phyloP scores from a whole-genome alignment of 2,329 filamentous ascomycete genomes.

The Ophiostoma himal-ulmi region DNA sequence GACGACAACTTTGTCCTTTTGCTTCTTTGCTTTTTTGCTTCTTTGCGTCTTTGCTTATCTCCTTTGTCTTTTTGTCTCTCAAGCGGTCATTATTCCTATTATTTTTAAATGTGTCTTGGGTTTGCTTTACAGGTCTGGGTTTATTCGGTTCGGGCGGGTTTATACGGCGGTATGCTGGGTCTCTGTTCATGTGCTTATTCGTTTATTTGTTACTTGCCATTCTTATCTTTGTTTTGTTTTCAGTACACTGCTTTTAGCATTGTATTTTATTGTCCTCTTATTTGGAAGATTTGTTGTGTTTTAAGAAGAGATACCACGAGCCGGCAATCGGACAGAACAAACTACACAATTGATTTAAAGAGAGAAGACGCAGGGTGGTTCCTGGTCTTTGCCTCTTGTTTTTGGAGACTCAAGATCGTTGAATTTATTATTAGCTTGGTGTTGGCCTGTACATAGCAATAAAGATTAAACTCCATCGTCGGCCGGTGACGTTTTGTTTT shows the following conservation, averaged over 20 bases:
- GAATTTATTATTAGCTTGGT: background rate
- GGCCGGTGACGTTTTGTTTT: background rate
- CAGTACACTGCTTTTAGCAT: background rate
- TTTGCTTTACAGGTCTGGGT: conserved; percentile 10
- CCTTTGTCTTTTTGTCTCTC: background rate
- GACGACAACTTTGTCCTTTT: conserved; percentile 11
- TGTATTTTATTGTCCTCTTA: background rate
- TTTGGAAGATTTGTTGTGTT: conserved; percentile 8
- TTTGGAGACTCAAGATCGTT: conserved; percentile 4
- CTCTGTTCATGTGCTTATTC: background rate
- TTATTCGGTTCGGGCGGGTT: background rate
- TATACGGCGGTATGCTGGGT: background rate
- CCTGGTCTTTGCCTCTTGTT: background rate
- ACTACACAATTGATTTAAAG: conserved; percentile 11
- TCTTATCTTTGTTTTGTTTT: background rate
- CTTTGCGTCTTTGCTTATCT: background rate
- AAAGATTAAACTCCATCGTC: background rate
- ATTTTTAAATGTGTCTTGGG: background rate
- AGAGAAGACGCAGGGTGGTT: background rate
- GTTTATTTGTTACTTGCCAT: background rate
- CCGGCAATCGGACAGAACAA: conserved; percentile 15
- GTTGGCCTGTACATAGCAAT: conserved; percentile 11
- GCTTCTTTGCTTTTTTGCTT: background rate
- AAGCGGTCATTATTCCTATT: background rate
- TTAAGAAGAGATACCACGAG: conserved; percentile 14